Base-by-base conservation (phyloP, 176 grass and related monocot genomes). In the Oryza nivara region DNA sequence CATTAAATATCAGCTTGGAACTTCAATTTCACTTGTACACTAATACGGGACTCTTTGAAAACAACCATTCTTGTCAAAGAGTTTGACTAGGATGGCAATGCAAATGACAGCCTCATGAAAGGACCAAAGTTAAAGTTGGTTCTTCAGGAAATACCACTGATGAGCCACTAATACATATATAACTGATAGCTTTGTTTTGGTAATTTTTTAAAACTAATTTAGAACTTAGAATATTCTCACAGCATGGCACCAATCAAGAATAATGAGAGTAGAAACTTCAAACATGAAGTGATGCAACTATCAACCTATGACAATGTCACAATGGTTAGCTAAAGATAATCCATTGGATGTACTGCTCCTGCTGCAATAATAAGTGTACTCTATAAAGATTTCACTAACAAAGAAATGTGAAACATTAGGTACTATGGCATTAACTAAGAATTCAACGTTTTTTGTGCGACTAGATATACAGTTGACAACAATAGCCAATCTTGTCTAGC, bases 21-120 rank as follows among this genome's bases (percentile, higher is more conserved):
- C 20, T 68, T 58, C 32, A 43, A 49, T 35, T 49, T 76, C 30
- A 76, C 23, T 84, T 68, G 14, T 17, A 43, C n/a, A 5, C 30
- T 46, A 52, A 45, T 51, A 7, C 67, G 13, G 38, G 56, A 84
- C 40, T 4, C 2, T 54, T 51, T 16, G 44, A 36, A 48, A 69
- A 45, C 36, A 44, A 8, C 13, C 28, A 45, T 14, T 41, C 63
- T 43, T 17, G 46, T 68, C 1, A 3, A 22, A 71, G n/a, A 61
- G 49, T 61, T 60, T 43, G 44, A 77, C 49, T 28, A 76, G 34
- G 34, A 80, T 14, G 11, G 16, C 66, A 80, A 66, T 80, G 9
- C 61, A n/a, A 52, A n/a, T 23, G 25, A 49, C 5, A 23, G 3
- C 34, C 6, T 52, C 30, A 10, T 32, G 9, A 46, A 11, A 75